These are phyloP conservation scores for Epichloe elymi DNA, from an alignment of 2,329 filamentous ascomycete species.

Conservation along the genomic window DNA sequence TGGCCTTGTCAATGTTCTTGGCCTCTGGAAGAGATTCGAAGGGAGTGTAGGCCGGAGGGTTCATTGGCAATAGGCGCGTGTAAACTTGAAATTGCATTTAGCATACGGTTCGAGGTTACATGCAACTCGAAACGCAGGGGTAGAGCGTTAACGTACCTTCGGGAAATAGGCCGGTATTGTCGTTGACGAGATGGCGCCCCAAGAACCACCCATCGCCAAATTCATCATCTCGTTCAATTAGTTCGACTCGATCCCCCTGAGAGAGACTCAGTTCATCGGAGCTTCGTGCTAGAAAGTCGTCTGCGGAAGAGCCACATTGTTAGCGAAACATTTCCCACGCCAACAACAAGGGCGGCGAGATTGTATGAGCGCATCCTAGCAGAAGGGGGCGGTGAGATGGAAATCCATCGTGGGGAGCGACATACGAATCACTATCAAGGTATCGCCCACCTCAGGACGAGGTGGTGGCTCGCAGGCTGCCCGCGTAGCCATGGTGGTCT, in stretches of 20 bases:
- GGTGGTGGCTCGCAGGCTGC: slow-evolving; percentile 20
- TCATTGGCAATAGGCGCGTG: slow-evolving; percentile 43
- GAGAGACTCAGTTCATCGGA: slow-evolving; percentile 82
- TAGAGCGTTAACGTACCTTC: slow-evolving; percentile 47
- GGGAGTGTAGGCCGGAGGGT: slow-evolving; percentile 17
- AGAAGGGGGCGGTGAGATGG: slow-evolving; percentile 12
- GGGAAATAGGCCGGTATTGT: slow-evolving; percentile 66
- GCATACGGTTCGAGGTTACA: slow-evolving; percentile 6
- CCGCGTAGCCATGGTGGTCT: slow-evolving; percentile 29
- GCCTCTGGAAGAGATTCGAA: slow-evolving; percentile 21
- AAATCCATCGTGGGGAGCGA: slow-evolving; percentile 7
- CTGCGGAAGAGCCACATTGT: slow-evolving; percentile 29
- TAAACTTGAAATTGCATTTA: slow-evolving; percentile 36
- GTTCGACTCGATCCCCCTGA: slow-evolving; percentile 72
- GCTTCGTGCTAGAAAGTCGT: slow-evolving; percentile 85
- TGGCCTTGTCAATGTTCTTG: slow-evolving; percentile 12
- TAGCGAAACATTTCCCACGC: neutral
- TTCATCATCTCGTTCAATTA: slow-evolving; percentile 76
- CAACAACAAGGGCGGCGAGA: neutral
- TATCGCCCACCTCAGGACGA: slow-evolving; percentile 51
- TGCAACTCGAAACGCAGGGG: slow-evolving; percentile 1
- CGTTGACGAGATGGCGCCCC: slow-evolving; percentile 59
- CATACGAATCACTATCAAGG: slow-evolving; percentile 61
- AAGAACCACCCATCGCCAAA: slow-evolving; percentile 83
- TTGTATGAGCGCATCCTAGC: neutral